Percentiles rank a stretch among this genome's conserved stretches.
phyloP scores from a whole-genome alignment of 1,284 basidiomycete genomes.

The Sutorius eximius region DNA sequence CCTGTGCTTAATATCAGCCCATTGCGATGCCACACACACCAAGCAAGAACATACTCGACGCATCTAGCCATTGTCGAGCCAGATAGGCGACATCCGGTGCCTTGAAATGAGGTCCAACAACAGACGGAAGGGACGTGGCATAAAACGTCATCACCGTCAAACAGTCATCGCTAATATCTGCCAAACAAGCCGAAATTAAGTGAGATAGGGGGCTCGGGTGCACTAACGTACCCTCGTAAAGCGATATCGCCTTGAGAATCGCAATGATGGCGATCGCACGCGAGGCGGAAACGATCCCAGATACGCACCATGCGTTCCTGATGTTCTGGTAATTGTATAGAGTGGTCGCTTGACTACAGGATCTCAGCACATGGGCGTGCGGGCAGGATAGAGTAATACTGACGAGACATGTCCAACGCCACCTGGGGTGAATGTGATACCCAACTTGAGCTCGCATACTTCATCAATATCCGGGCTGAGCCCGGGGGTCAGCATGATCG shows the following conservation, averaged over 20 bases:
- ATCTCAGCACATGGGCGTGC: slow-evolving; percentile 1
- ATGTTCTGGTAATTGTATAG: slow-evolving; percentile 43
- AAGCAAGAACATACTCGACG: slow-evolving; percentile 52
- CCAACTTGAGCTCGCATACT: slow-evolving; percentile 56
- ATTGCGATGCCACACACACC: not conserved
- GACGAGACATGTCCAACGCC: slow-evolving; percentile 55
- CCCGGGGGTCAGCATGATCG: slow-evolving; percentile 51
- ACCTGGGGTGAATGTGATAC: slow-evolving; percentile 37
- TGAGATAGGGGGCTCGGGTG: not conserved
- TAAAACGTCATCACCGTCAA: slow-evolving; percentile 79
- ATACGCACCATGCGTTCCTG: slow-evolving; percentile 66
- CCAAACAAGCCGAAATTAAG: not conserved
- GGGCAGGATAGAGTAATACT: slow-evolving; percentile 11
- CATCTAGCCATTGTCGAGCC: slow-evolving; percentile 73
- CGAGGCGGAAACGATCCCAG: slow-evolving; percentile 64
- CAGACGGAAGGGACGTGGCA: slow-evolving; percentile 61
- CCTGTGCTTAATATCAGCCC: slow-evolving; percentile 39
- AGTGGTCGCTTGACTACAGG: slow-evolving; percentile 35
- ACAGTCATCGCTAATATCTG: slow-evolving; percentile 65
- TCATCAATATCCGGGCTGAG: slow-evolving; percentile 61
- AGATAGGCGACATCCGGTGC: slow-evolving; percentile 72
- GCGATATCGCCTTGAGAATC: slow-evolving; percentile 67
- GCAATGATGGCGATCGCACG: slow-evolving; percentile 67
- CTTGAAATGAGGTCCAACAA: slow-evolving; percentile 58
- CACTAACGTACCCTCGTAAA: slow-evolving; percentile 61